Evolutionary conservation across 441 rosid species (phyloP).

Genomic region (Adansonia madagascariensis): DNA sequence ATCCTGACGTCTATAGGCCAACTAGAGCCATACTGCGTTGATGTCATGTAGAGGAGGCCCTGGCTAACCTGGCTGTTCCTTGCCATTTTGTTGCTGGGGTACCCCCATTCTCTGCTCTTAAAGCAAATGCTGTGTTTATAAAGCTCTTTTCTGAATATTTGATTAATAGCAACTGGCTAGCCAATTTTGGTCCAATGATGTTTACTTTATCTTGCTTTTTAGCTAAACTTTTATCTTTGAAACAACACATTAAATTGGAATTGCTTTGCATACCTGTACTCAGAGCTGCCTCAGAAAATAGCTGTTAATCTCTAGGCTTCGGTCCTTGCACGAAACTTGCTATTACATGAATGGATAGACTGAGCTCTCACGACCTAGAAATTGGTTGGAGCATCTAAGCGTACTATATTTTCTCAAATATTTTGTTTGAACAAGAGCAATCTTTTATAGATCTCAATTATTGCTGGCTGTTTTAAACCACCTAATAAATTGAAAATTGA

Average conservation of each 20-base stretch:
- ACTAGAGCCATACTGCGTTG: slow-evolving; percentile 23
- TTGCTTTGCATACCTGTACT: neutral
- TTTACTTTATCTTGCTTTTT: neutral
- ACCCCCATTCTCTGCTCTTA: neutral
- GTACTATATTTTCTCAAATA: neutral
- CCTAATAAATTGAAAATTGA: neutral
- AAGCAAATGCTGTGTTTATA: slow-evolving; percentile 3
- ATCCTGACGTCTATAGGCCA: slow-evolving; percentile 31
- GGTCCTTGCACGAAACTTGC: neutral
- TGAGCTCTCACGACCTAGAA: neutral
- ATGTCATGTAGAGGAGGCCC: slow-evolving; percentile 30
- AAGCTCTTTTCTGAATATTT: neutral
- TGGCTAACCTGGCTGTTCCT: slow-evolving; percentile 25
- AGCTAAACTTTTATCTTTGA: slow-evolving; percentile 6
- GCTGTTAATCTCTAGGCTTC: slow-evolving; percentile 1
- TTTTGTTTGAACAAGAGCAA: slow-evolving; percentile 12
- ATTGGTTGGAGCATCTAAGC: slow-evolving; percentile 6
- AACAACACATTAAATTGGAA: neutral
- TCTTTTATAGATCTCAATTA: neutral
- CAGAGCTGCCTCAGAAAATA: slow-evolving; percentile 1
- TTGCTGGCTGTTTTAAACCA: neutral
- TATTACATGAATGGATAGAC: neutral
- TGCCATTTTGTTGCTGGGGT: slow-evolving; percentile 19
- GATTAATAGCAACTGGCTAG: neutral
- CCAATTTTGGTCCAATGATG: neutral